These are phyloP conservation scores for Cladophialophora bantiana DNA, from an alignment of 2,329 filamentous ascomycete species.

Conservation along the genomic window DNA sequence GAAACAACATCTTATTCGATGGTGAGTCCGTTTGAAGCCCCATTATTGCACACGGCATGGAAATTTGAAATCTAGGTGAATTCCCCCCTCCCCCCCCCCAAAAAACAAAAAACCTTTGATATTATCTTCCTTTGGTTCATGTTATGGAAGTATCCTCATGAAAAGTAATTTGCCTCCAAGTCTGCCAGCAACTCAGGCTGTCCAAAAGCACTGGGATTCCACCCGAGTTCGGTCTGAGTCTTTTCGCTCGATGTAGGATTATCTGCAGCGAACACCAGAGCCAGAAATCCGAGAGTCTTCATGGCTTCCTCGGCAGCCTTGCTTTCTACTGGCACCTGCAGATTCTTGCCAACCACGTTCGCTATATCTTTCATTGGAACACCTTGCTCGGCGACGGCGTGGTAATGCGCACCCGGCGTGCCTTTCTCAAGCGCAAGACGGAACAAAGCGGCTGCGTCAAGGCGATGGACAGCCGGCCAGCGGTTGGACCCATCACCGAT, in stretches of 20 bases:
- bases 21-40: too few relatives aligned
- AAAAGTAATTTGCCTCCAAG: constrained; percentile 42
- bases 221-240: constrained; percentile 49
- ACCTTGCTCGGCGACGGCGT: constrained; percentile 49
- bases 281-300: constrained; percentile 45
- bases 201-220: constrained; percentile 40
- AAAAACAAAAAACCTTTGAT: not conserved
- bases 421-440: constrained; percentile 51
- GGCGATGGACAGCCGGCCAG: constrained; percentile 50
- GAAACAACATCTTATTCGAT: too few relatives aligned
- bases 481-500: constrained; percentile 47
- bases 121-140: not conserved
- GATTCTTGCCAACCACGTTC: constrained; percentile 45
- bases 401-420: constrained; percentile 46
- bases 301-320: constrained; percentile 43
- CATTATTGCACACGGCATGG: too few relatives aligned
- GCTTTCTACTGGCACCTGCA: constrained; percentile 46
- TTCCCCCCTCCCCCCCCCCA: too few relatives aligned
- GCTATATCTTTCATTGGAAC: constrained; percentile 49
- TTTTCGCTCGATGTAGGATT: constrained; percentile 48
- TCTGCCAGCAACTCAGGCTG: constrained; percentile 43
- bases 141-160: constrained; percentile 6
- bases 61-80: too few relatives aligned
- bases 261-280: constrained; percentile 39
- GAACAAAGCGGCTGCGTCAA: constrained; percentile 50